These are phyloP conservation scores for Peniophora sp. DNA, from an alignment of 1,284 basidiomycete species.

Conservation along the genomic window DNA sequence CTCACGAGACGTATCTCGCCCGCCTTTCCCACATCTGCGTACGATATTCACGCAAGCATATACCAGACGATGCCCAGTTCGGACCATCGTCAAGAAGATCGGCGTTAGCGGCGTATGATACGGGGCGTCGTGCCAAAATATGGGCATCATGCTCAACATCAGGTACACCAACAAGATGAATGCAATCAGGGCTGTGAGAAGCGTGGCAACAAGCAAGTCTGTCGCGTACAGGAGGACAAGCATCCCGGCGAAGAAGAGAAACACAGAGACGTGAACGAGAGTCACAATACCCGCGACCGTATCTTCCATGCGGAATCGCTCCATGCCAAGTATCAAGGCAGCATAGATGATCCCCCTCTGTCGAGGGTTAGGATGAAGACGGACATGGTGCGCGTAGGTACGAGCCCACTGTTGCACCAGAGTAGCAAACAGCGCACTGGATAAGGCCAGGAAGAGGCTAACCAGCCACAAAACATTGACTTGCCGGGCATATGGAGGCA, in stretches of 20 bases:
- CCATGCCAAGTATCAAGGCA: constrained; percentile 27
- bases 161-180: constrained; percentile 23
- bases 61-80: not conserved
- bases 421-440: not conserved
- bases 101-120: constrained; percentile 30
- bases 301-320: constrained; percentile 26
- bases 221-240: constrained; percentile 28
- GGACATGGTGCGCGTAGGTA: constrained; percentile 19
- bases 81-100: constrained; percentile 16
- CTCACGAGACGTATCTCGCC: too few species aligned
- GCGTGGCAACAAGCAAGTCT: constrained; percentile 22
- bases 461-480: not conserved
- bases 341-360: constrained; percentile 29
- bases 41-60: too few species aligned
- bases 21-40: too few species aligned
- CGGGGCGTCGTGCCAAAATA: constrained; percentile 27
- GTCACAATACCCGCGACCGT: constrained; percentile 32
- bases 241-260: constrained; percentile 33
- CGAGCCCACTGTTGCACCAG: constrained; percentile 4
- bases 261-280: constrained; percentile 30
- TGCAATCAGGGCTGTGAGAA: constrained; percentile 24
- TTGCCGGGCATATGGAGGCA: not conserved
- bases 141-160: constrained; percentile 26
- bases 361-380: constrained; percentile 23
- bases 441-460: not conserved